phyloP scores from a whole-genome alignment of 129 eudicot species.

The Arctium lappa region DNA sequence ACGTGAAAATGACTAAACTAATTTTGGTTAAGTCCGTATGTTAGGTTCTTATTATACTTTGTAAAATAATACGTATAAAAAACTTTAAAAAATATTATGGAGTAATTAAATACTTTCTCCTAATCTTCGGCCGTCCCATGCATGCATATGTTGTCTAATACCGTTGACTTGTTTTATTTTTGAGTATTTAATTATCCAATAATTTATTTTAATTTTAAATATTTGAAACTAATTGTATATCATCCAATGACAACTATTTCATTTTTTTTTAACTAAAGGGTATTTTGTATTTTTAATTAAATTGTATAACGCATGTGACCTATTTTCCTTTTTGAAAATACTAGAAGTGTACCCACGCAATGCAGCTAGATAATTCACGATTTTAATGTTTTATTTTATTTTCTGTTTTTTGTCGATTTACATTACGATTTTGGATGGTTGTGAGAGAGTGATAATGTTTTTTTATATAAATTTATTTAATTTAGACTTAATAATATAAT shows the following conservation, averaged over 20 bases:
- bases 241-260: neutral
- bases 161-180: constrained; percentile 22
- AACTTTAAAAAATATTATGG: no score
- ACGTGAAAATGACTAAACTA: constrained; percentile 23
- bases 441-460: no score
- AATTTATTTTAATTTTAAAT: neutral
- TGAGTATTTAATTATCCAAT: neutral
- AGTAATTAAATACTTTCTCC: neutral
- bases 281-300: neutral
- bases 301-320: no score
- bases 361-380: no score
- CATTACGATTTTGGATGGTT: no score
- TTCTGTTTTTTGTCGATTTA: no score
- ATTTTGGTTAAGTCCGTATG: neutral
- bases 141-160: constrained; percentile 9
- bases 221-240: neutral
- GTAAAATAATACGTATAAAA: neutral
- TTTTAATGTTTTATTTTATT: no score
- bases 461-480: no score
- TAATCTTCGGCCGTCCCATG: constrained; percentile 13
- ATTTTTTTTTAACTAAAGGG: no score
- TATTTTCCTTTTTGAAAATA: no score
- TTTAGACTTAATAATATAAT: no score
- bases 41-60: neutral
- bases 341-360: no score